Evolutionary conservation across 75 land plant species (phyloP).

Genomic region (Cupressus sempervirens): DNA sequence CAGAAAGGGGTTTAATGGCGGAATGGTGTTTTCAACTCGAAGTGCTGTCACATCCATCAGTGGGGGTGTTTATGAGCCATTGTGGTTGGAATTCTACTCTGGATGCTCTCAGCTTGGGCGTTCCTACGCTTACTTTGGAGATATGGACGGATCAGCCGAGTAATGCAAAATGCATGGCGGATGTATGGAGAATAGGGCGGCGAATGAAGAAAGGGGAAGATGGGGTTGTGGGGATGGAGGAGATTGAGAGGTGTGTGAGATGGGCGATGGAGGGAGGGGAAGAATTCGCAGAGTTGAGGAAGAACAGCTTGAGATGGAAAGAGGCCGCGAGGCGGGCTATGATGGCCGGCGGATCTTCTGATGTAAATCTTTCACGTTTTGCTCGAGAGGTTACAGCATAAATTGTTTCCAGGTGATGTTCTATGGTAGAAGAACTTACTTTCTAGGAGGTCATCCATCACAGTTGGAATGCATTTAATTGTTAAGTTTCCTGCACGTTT

Average conservation of each 20-base stretch:
- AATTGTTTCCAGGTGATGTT: no score
- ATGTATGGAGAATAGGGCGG: slow-evolving; percentile 21
- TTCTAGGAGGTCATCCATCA: no score
- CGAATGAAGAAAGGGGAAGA: slow-evolving; percentile 3
- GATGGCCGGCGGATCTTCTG: slow-evolving; percentile 3
- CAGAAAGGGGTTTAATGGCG: background rate
- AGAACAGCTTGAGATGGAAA: slow-evolving; percentile 30
- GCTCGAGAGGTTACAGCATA: background rate
- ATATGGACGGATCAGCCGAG: background rate
- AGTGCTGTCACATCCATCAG: no score
- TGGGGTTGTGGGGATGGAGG: slow-evolving; percentile 16
- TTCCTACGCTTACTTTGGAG: no score
- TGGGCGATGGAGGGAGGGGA: slow-evolving; percentile 18
- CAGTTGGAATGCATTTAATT: no score
- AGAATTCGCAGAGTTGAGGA: slow-evolving; percentile 26
- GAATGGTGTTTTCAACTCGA: no score
- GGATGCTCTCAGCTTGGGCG: no score
- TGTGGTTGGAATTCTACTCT: no score
- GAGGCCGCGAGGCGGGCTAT: slow-evolving; percentile 17
- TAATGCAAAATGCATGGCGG: slow-evolving; percentile 8
- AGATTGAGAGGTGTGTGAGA: slow-evolving; percentile 16
- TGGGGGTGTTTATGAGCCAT: no score
- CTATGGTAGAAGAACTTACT: no score
- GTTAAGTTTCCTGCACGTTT: no score
- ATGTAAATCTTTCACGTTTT: background rate